Conservation (phyloP, 306 rosid species). For the Mimosa pudica region DNA sequence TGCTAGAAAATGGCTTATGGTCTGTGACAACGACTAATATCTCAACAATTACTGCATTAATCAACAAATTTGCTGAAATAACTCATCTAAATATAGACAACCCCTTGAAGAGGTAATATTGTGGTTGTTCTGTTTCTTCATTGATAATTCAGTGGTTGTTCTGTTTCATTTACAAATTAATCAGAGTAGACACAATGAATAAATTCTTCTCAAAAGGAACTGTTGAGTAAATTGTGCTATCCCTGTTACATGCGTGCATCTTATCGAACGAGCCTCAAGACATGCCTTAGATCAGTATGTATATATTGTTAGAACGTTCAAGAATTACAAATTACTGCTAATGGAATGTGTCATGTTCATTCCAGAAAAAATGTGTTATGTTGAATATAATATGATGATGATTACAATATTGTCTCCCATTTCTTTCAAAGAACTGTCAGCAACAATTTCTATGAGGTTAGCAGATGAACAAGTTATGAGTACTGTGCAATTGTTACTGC, state of each 20-base stretch:
- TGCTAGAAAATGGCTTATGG: not conserved
- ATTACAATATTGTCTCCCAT: not conserved
- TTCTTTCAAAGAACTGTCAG: not conserved
- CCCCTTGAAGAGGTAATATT: conserved; percentile 10
- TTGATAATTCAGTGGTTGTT: too few species aligned
- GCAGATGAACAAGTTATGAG: too few species aligned
- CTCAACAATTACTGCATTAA: not conserved
- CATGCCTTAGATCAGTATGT: conserved; percentile 37
- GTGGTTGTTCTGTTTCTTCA: not conserved
- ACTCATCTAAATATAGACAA: not conserved
- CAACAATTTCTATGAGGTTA: conserved; percentile 4
- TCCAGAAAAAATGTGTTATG: not conserved
- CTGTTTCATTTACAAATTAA: not conserved
- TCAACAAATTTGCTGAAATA: not conserved
- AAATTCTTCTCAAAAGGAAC: conserved; percentile 1
- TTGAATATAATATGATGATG: not conserved
- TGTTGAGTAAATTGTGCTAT: not conserved
- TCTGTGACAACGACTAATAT: not conserved
- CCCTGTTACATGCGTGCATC: conserved; percentile 32
- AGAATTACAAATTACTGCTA: not conserved
- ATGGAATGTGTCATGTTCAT: not conserved
- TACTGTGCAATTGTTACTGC: too few species aligned
- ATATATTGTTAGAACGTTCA: not conserved
- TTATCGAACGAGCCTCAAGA: conserved; percentile 18
- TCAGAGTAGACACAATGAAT: not conserved